A percentile compares a stretch with the other conserved stretches of the same genome.
These are phyloP conservation scores for Phytopythium mirpurense DNA, from an alignment of 352 stramenopile genomes.

Conservation along the genomic window DNA sequence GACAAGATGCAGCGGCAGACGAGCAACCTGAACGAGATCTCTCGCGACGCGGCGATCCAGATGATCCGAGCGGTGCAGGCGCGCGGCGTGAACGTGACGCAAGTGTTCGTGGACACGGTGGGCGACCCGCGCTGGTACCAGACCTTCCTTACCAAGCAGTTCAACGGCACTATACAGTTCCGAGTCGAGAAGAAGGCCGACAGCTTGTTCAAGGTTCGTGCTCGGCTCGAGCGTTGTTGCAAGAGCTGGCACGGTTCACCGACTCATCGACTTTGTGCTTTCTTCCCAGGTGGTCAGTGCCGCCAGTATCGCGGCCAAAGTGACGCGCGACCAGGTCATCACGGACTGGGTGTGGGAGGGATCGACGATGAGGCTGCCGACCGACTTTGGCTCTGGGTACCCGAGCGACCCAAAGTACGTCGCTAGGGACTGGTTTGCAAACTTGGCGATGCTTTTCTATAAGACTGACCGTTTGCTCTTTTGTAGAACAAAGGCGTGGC, in stretches of 20 bases:
- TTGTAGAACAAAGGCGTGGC: conserved; percentile 80
- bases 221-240: neutral
- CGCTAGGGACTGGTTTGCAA: neutral
- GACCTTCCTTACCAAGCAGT: conserved; percentile 89
- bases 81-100: conserved; percentile 78
- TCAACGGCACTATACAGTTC: conserved; percentile 88
- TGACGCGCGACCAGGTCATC: conserved; percentile 88
- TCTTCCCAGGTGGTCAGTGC: conserved; percentile 76
- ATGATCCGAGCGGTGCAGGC: conserved; percentile 89
- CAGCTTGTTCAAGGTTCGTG: conserved; percentile 90
- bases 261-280: no score
- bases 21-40: conserved; percentile 93
- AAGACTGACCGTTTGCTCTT: conserved; percentile 5
- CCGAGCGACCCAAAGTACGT: conserved; percentile 89
- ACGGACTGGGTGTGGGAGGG: conserved; percentile 89
- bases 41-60: conserved; percentile 90
- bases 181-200: conserved; percentile 96
- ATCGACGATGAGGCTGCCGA: conserved; percentile 44
- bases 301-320: conserved; percentile 92
- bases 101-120: conserved; percentile 95
- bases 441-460: no score
- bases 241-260: no score
- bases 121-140: conserved; percentile 90
- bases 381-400: conserved; percentile 88
- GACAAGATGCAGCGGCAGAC: conserved; percentile 92